Evolutionary conservation across 495 filamentous ascomycete species (phyloP).

Genomic region (Sporormia fimetaria): DNA sequence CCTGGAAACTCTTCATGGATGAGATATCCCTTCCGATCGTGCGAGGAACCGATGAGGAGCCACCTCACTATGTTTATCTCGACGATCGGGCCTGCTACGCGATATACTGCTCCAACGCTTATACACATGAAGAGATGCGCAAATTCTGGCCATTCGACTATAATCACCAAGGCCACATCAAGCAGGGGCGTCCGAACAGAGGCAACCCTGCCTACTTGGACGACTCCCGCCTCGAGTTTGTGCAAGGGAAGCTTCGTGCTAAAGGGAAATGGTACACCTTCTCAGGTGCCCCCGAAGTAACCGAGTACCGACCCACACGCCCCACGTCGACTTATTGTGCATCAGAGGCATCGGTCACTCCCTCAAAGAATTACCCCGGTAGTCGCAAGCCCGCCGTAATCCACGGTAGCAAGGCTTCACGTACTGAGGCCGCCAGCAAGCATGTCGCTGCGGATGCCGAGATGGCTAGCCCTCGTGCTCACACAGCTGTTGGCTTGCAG

Average conservation of each 20-base stretch:
- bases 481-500: too few species aligned
- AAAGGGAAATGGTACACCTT: constrained; percentile 5
- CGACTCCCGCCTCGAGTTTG: background rate
- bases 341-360: too few species aligned
- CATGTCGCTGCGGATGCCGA: too few species aligned
- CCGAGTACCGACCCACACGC: background rate
- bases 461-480: too few species aligned
- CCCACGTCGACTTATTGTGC: too few species aligned
- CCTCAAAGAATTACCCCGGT: too few species aligned
- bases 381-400: too few species aligned
- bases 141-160: constrained; percentile 28
- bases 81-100: constrained; percentile 27
- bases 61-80: constrained; percentile 27
- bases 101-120: constrained; percentile 17
- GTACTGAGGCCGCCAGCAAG: too few species aligned
- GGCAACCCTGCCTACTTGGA: constrained; percentile 20
- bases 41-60: constrained; percentile 19
- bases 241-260: constrained; percentile 1
- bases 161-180: constrained; percentile 20
- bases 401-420: too few species aligned
- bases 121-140: constrained; percentile 6
- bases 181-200: constrained; percentile 21
- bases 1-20: constrained; percentile 20
- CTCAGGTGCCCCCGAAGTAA: background rate
- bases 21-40: constrained; percentile 4